Conservation (phyloP, 2,329 filamentous ascomycete genomes). For the Penicillium sp. region DNA sequence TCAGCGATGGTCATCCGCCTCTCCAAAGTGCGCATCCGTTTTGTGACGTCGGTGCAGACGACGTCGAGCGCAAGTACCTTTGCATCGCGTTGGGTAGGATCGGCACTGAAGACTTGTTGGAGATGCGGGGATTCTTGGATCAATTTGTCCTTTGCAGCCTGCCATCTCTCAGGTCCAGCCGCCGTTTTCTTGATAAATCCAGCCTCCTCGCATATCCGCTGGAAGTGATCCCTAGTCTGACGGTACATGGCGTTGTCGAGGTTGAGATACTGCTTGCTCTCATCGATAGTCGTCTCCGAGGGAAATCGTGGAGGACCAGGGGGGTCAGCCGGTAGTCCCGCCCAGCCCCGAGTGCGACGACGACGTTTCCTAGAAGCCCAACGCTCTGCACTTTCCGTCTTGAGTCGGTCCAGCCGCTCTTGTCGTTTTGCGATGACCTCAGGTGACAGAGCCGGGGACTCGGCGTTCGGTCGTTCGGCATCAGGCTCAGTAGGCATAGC, state of each 20-base stretch:
- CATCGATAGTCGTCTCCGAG: constrained; percentile 79
- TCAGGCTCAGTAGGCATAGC: constrained; percentile 25
- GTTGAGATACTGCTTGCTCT: constrained; percentile 70
- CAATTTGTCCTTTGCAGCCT: constrained; percentile 67
- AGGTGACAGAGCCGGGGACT: constrained; percentile 42
- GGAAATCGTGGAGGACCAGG: constrained; percentile 72
- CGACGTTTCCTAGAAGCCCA: constrained; percentile 67
- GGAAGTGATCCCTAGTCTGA: constrained; percentile 66
- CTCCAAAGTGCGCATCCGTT: constrained; percentile 69
- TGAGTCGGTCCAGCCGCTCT: constrained; percentile 57
- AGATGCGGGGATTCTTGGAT: constrained; percentile 67
- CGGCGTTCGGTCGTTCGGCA: constrained; percentile 14
- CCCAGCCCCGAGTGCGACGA: constrained; percentile 68
- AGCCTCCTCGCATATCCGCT: constrained; percentile 67
- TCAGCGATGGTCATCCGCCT: constrained; percentile 71
- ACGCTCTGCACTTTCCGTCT: constrained; percentile 62
- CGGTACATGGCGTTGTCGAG: constrained; percentile 67
- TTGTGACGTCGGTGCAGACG: constrained; percentile 79
- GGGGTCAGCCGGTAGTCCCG: constrained; percentile 67
- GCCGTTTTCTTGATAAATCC: constrained; percentile 74
- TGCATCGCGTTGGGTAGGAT: constrained; percentile 60
- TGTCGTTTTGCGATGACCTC: constrained; percentile 56
- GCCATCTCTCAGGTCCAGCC: constrained; percentile 73
- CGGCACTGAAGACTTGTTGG: constrained; percentile 61
- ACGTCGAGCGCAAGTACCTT: constrained; percentile 74